A percentile compares a stretch with the other conserved stretches of the same genome.
phyloP scores from a whole-genome alignment of 129 eudicot species.

The Pulicaria dysenterica region DNA sequence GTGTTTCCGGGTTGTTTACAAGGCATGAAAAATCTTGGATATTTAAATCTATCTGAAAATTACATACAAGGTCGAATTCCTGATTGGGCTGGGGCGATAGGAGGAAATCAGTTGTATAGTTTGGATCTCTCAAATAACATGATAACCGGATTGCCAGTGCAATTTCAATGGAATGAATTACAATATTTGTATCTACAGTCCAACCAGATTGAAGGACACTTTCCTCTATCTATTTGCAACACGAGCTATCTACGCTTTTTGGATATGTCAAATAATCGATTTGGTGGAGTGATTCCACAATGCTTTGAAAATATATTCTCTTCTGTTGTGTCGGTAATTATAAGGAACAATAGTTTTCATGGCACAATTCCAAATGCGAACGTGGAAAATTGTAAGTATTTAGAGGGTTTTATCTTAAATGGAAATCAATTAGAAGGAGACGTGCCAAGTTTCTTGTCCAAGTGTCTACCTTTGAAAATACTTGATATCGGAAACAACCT shows the following conservation, averaged over 20 bases:
- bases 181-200: too few relatives aligned
- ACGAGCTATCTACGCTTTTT: not conserved
- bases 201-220: not conserved
- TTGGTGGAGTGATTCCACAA: constrained; percentile 32
- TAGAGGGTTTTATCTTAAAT: constrained; percentile 25
- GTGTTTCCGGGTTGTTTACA: constrained; percentile 12
- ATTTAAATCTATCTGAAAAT: constrained; percentile 22
- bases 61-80: constrained; percentile 24
- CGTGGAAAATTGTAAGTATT: not conserved
- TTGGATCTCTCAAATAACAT: constrained; percentile 37
- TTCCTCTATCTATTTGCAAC: constrained; percentile 40
- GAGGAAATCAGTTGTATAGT: not conserved
- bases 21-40: not conserved
- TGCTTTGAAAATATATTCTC: constrained; percentile 27
- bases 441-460: constrained; percentile 35
- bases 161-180: too few relatives aligned
- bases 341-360: constrained; percentile 30
- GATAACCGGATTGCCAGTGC: not conserved
- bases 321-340: not conserved
- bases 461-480: constrained; percentile 36
- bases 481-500: constrained; percentile 45
- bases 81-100: constrained; percentile 18
- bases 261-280: constrained; percentile 32
- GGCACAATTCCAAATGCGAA: constrained; percentile 35
- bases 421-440: constrained; percentile 40